Percentiles rank a stretch among this genome's conserved stretches.
Evolutionary conservation across 2,329 filamentous ascomycete species (phyloP).

Genomic region (Karstenula rhodostoma): DNA sequence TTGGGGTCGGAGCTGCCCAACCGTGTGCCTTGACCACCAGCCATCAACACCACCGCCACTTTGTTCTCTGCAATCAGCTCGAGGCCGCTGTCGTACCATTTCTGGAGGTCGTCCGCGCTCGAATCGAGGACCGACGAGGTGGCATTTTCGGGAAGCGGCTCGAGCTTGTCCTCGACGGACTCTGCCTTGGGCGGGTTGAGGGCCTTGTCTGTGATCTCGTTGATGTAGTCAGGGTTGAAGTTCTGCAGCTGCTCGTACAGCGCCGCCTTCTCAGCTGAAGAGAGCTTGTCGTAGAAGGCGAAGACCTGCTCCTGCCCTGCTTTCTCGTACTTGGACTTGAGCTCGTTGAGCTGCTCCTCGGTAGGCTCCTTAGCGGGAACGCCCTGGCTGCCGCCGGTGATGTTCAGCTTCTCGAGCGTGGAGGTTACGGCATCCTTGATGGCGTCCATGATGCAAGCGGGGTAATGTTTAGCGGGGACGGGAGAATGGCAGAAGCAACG

Average conservation of each 20-base stretch:
- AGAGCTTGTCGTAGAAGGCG: slow-evolving; percentile 84
- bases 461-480: slow-evolving; percentile 29
- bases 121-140: slow-evolving; percentile 94
- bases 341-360: slow-evolving; percentile 70
- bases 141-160: slow-evolving; percentile 86
- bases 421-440: slow-evolving; percentile 53
- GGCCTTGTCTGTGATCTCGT: slow-evolving; percentile 82
- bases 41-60: slow-evolving; percentile 91
- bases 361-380: slow-evolving; percentile 62
- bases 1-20: slow-evolving; percentile 95
- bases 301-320: slow-evolving; percentile 85
- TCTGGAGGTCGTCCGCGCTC: slow-evolving; percentile 75
- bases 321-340: slow-evolving; percentile 76
- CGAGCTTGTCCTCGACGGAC: slow-evolving; percentile 66
- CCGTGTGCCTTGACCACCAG: slow-evolving; percentile 93
- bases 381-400: slow-evolving; percentile 42
- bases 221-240: slow-evolving; percentile 88
- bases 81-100: slow-evolving; percentile 80
- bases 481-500: slow-evolving; percentile 5
- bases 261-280: slow-evolving; percentile 73
- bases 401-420: slow-evolving; percentile 53
- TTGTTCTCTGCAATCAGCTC: slow-evolving; percentile 72
- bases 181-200: slow-evolving; percentile 76
- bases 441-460: slow-evolving; percentile 51
- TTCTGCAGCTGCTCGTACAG: slow-evolving; percentile 82